These are phyloP conservation scores for Pulicaria dysenterica DNA, from an alignment of 129 eudicot genomes.

Conservation along the genomic window DNA sequence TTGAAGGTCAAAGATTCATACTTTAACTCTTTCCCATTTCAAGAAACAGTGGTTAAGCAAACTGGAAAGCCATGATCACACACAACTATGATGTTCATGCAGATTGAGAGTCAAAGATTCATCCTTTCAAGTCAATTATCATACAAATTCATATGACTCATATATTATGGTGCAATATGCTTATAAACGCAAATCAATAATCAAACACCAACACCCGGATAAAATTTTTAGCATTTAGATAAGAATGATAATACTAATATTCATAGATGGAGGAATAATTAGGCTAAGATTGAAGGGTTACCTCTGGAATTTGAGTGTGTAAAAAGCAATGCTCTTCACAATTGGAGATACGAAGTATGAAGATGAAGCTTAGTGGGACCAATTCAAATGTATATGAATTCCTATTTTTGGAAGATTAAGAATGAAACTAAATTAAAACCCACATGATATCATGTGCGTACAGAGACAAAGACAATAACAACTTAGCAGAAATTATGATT, in stretches of 20 bases:
- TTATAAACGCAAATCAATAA: not conserved
- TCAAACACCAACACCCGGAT: not conserved
- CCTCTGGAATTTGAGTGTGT: constrained; percentile 38
- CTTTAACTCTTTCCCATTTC: constrained; percentile 14
- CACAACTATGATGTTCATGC: constrained; percentile 7
- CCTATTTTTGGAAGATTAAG: constrained; percentile 6
- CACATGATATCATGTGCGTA: constrained; percentile 41
- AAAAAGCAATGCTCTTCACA: constrained; percentile 30
- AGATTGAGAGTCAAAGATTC: constrained; percentile 6
- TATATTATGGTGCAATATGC: constrained; percentile 4
- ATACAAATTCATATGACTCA: not conserved
- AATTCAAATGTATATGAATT: constrained; percentile 6
- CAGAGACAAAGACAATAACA: constrained; percentile 20
- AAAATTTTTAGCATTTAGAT: not conserved
- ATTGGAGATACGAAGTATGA: constrained; percentile 28
- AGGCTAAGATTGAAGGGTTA: constrained; percentile 28
- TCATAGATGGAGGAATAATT: not conserved
- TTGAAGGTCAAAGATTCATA: constrained; percentile 11
- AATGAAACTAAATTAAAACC: constrained; percentile 24
- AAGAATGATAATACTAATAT: not conserved
- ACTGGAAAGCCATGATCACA: constrained; percentile 18
- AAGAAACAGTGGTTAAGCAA: constrained; percentile 22
- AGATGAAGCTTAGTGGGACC: constrained; percentile 32
- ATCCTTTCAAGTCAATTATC: constrained; percentile 15
- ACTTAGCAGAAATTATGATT: constrained; percentile 19